A percentile compares a stretch with the other conserved stretches of the same genome.
These are phyloP conservation scores for Sugiyamaella americana DNA, from an alignment of 805 yeast genomes.

Conservation along the genomic window DNA sequence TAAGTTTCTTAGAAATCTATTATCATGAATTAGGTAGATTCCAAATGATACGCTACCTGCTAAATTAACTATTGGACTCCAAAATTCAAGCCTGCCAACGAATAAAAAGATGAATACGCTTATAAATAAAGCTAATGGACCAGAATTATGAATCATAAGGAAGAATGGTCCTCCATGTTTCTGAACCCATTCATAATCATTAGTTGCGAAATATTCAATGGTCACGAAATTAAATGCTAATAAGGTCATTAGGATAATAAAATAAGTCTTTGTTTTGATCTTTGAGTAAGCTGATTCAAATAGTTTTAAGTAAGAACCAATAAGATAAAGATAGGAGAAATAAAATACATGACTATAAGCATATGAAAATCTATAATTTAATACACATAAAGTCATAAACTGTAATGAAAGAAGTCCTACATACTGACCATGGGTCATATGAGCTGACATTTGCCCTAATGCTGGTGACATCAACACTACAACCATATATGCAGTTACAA, in stretches of 20 bases:
- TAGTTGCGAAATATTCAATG: neutral
- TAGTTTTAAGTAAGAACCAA: conserved; percentile 3
- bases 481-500: conserved; percentile 3
- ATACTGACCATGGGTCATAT: neutral
- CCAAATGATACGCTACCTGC: conserved; percentile 6
- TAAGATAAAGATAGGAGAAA: conserved; percentile 1
- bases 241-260: neutral
- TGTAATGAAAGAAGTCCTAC: conserved; percentile 1
- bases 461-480: conserved; percentile 3
- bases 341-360: conserved; percentile 1
- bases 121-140: conserved; percentile 2
- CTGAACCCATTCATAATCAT: neutral
- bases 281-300: neutral
- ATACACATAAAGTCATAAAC: neutral
- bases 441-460: neutral
- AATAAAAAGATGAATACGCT: conserved; percentile 1
- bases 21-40: conserved; percentile 7
- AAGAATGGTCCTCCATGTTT: conserved; percentile 1
- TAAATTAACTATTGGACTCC: conserved; percentile 1
- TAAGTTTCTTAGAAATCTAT: neutral
- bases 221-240: neutral
- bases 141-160: conserved; percentile 1
- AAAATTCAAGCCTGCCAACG: neutral
- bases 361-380: neutral
- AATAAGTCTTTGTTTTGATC: neutral